Conservation (phyloP, 306 rosid genomes). For the Quercus dentata region DNA sequence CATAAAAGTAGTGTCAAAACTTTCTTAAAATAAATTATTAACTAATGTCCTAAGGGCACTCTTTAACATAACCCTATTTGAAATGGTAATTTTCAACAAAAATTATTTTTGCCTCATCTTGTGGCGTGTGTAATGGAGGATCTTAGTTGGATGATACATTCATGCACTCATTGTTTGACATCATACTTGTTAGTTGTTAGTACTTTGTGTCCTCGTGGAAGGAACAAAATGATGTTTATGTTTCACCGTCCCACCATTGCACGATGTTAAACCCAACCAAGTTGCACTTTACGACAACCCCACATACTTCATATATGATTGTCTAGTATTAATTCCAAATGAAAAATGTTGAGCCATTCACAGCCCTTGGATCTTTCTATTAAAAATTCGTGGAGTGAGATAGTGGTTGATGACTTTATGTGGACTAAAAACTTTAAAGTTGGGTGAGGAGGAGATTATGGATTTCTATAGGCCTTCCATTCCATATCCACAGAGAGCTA, state of each 20-base stretch:
- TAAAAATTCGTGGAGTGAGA: neutral
- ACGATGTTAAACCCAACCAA: too few relatives aligned
- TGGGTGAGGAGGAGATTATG: neutral
- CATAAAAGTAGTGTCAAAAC: too few relatives aligned
- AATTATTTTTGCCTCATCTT: too few relatives aligned
- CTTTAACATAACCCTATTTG: too few relatives aligned
- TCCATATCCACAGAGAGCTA: neutral
- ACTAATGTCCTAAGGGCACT: too few relatives aligned
- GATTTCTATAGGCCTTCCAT: neutral
- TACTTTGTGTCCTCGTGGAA: neutral
- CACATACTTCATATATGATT: neutral
- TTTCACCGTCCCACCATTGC: too few relatives aligned
- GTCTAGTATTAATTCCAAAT: slow-evolving; percentile 10
- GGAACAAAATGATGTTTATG: neutral
- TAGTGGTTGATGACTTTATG: neutral
- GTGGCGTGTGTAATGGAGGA: neutral
- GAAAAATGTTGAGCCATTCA: neutral
- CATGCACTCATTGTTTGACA: neutral
- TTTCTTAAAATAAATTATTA: too few relatives aligned
- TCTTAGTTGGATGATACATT: neutral
- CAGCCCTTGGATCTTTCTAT: neutral
- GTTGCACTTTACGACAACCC: too few relatives aligned
- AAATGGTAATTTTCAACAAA: too few relatives aligned
- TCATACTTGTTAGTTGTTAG: neutral
- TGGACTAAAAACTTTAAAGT: neutral